Evolutionary conservation across 805 yeast species (phyloP), one percentile per base, ranked within the genome.

Genomic region (Candida vaughaniae): DNA sequence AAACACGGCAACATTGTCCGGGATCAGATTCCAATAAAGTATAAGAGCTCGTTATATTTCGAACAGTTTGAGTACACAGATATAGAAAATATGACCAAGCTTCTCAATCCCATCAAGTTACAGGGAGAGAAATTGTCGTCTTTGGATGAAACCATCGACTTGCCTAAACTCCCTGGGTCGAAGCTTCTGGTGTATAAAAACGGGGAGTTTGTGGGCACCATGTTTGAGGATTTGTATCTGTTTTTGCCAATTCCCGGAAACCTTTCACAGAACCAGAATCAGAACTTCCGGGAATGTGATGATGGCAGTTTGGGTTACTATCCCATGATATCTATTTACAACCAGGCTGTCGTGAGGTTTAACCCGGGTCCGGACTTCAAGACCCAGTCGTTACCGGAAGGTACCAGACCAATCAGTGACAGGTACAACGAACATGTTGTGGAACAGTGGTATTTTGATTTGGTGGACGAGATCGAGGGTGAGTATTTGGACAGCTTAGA

Each of bases 231-330:
- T 22, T 56, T 91, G 26, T 79, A 77, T 44, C 83, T 88, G 17
- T 90, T 87, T 52, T 58, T 85, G 33, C 96, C 97, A 0, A 90
- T 95, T 3, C 34, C 39, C 2, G 34, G 34, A 3, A 71, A 81
- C 39, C 77, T 90, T 27, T 49, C 49, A 20, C 71, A 68, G 41
- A 60, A 49, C 45, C 69, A 55, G 42, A 59, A 68, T 44, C 66
- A 60, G 45, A 64, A 56, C 31, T 64, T 62, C 46, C 47, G 53
- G 32, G 48, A 69, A 55, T 52, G 77, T 50, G 95, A 93, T 55
- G 96, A 93, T 55, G 95, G 95, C 0, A 66, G 78, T 29, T 62
- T 88, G 37, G 99, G 98, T 0, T 93, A 93, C 56, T 93, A 81
- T 60, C 98, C 99, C 1, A 86, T 89, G 66, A 71, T 87, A 22